Evolutionary conservation across 176 grass and related monocot species (phyloP).

Genomic region (Ananas comosus): DNA sequence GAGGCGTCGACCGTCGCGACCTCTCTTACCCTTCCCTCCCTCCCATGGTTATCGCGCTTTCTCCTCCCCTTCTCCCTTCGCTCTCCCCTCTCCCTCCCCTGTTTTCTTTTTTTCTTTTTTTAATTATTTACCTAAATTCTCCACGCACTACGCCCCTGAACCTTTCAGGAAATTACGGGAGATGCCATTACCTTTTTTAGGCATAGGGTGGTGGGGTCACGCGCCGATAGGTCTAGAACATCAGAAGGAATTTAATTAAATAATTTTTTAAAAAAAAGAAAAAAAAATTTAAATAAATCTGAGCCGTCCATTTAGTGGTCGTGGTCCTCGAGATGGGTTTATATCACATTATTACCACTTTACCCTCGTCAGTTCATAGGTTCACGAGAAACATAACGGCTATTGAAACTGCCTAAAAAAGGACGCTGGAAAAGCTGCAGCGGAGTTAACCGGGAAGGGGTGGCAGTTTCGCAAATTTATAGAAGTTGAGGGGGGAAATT

Average conservation of each 20-base stretch:
- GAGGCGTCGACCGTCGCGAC: background rate
- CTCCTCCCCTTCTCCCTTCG: background rate
- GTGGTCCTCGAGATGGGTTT: background rate
- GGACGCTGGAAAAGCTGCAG: background rate
- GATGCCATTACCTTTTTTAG: too few species aligned
- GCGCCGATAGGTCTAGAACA: too few species aligned
- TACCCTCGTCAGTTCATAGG: background rate
- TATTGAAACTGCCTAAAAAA: background rate
- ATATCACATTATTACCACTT: too few species aligned
- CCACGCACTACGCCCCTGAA: too few species aligned
- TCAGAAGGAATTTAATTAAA: too few species aligned
- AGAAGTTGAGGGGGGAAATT: too few species aligned
- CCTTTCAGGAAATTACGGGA: too few species aligned
- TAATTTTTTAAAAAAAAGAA: too few species aligned
- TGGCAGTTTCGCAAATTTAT: background rate
- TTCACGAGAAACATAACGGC: slow-evolving; percentile 21
- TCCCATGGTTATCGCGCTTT: background rate
- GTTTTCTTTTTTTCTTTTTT: background rate
- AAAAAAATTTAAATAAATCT: background rate
- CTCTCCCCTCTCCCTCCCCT: background rate
- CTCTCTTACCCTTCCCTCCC: background rate
- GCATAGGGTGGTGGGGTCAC: too few species aligned
- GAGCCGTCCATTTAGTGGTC: background rate
- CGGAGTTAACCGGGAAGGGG: background rate
- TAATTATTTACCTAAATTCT: background rate